phyloP scores from a whole-genome alignment of 2,329 filamentous ascomycete genomes.

The Sphaerulina vaccinii region DNA sequence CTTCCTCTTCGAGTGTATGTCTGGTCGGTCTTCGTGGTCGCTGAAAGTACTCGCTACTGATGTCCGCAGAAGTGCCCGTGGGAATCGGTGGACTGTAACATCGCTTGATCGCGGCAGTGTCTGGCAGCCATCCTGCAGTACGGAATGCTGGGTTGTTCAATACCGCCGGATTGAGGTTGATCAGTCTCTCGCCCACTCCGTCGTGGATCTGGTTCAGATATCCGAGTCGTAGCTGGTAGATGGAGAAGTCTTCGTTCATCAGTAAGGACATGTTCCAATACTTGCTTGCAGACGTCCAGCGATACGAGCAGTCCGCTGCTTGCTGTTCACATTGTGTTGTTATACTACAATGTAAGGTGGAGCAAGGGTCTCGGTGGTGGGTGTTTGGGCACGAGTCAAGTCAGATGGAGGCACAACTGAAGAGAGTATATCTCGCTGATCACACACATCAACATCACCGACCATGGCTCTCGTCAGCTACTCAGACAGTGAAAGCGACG shows the following conservation, averaged over 20 bases:
- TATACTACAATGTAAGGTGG: neutral
- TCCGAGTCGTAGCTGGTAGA: conserved; percentile 76
- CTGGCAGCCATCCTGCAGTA: conserved; percentile 75
- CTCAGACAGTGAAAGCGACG: conserved; percentile 71
- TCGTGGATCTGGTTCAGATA: conserved; percentile 80
- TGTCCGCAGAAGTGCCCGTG: conserved; percentile 58
- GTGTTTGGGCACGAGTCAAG: conserved; percentile 17
- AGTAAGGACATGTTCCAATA: conserved; percentile 38
- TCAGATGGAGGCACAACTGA: conserved; percentile 4
- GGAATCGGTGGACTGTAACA: conserved; percentile 85
- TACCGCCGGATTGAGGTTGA: conserved; percentile 75
- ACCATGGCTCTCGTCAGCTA: conserved; percentile 78
- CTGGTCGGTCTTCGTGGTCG: conserved; percentile 42
- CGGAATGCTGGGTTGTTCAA: conserved; percentile 80
- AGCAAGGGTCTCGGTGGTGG: neutral
- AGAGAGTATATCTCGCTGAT: neutral
- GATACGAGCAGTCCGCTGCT: no score
- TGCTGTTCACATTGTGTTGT: conserved; percentile 13
- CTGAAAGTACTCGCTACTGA: conserved; percentile 70
- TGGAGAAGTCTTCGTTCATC: conserved; percentile 58
- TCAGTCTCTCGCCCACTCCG: conserved; percentile 79
- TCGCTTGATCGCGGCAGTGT: conserved; percentile 72
- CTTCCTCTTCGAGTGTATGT: conserved; percentile 16
- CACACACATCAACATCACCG: neutral
- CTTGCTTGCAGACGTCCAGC: conserved; percentile 21